phyloP scores from a whole-genome alignment of 257 asterid genomes.

The Plantago major region DNA sequence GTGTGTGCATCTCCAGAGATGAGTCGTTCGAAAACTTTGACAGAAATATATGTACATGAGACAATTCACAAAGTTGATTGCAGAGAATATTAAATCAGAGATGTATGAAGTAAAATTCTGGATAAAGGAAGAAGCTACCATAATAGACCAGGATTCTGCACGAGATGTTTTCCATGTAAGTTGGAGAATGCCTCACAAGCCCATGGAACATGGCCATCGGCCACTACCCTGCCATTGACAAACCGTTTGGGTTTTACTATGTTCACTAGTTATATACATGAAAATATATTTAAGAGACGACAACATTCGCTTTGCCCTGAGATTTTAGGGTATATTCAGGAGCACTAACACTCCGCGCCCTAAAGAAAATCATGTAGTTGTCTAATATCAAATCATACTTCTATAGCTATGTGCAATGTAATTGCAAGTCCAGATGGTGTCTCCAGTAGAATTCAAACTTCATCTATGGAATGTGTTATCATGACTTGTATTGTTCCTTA shows the following conservation, averaged over 20 bases:
- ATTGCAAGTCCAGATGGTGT: not conserved
- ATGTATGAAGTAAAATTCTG: not conserved
- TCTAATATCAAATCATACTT: no score
- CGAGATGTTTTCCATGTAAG: constrained; percentile 59
- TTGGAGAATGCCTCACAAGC: constrained; percentile 94
- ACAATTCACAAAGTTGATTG: no score
- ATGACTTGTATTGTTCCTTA: no score
- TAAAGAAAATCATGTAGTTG: not conserved
- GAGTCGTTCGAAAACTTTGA: no score
- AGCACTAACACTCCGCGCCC: not conserved
- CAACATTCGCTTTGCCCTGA: no score
- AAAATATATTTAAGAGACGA: not conserved
- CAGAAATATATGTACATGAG: no score
- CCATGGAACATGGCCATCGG: constrained; percentile 97
- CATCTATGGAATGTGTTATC: not conserved
- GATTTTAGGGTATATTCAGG: no score
- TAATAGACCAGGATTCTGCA: constrained; percentile 52
- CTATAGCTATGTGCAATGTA: not conserved
- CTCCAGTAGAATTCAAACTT: not conserved
- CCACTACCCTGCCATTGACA: constrained; percentile 68
- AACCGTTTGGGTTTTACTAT: not conserved
- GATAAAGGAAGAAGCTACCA: constrained; percentile 46
- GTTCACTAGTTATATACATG: not conserved
- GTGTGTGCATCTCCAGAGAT: no score
- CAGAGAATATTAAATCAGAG: not conserved